phyloP scores from a whole-genome alignment of 768 basidiomycete genomes.

The Calocybe cyanea region DNA sequence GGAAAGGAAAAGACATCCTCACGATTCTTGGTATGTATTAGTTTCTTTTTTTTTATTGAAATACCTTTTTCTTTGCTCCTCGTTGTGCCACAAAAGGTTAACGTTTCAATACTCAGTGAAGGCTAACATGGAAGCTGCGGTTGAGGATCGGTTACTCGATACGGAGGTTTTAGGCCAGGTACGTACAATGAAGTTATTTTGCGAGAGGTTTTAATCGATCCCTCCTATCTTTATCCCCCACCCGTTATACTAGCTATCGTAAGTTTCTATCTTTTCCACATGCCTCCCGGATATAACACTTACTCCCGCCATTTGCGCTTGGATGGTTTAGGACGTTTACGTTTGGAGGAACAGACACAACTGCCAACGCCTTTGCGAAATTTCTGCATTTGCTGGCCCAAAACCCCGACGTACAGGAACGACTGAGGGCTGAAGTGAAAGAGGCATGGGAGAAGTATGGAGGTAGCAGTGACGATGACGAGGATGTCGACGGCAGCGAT shows the following conservation, averaged over 20 bases:
- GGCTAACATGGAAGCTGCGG: conserved; percentile 27
- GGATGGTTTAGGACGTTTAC: conserved; percentile 19
- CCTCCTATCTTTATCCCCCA: too few species aligned
- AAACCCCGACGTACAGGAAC: conserved; percentile 22
- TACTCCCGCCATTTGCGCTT: background rate
- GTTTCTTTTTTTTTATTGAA: too few species aligned
- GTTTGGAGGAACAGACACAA: conserved; percentile 26
- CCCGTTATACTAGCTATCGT: conserved; percentile 9
- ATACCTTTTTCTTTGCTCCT: too few species aligned
- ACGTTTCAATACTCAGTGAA: conserved; percentile 20
- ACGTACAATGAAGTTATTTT: background rate
- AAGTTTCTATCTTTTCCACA: conserved; percentile 1
- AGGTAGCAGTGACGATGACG: conserved; percentile 21
- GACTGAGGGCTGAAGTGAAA: conserved; percentile 20
- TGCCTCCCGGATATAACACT: too few species aligned
- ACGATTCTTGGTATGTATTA: too few species aligned
- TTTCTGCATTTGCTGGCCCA: conserved; percentile 20
- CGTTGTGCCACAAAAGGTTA: too few species aligned
- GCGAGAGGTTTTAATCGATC: too few species aligned
- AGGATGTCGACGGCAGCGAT: conserved; percentile 13
- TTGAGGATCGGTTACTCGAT: conserved; percentile 28
- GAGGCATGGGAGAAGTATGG: conserved; percentile 8
- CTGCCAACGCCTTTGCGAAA: conserved; percentile 21
- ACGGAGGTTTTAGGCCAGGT: conserved; percentile 33
- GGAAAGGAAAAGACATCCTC: too few species aligned